phyloP scores from a whole-genome alignment of 768 basidiomycete genomes.

The Hericium erinaceus region DNA sequence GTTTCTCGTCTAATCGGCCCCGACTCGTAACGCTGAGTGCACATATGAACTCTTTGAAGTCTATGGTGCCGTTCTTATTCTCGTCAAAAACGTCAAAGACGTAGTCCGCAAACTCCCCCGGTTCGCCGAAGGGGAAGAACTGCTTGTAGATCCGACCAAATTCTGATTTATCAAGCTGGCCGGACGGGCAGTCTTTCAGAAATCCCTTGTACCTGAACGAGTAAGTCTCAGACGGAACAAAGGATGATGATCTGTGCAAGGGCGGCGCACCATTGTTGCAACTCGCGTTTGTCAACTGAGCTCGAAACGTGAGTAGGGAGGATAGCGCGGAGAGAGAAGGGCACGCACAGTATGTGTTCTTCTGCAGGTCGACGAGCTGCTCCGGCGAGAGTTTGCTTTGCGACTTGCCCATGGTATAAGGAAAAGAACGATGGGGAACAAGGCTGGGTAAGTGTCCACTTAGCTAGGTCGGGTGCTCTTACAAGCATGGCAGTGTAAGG shows the following conservation, averaged over 20 bases:
- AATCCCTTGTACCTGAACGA: conserved; percentile 92
- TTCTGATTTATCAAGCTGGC: conserved; percentile 90
- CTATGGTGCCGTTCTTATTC: conserved; percentile 93
- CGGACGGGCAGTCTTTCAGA: conserved; percentile 96
- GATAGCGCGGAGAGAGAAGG: conserved; percentile 1
- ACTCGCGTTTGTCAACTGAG: conserved; percentile 90
- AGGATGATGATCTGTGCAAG: conserved; percentile 1
- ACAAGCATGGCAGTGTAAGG: neutral
- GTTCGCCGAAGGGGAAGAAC: conserved; percentile 99
- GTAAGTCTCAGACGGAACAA: conserved; percentile 4
- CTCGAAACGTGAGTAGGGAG: conserved; percentile 11
- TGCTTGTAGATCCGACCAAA: conserved; percentile 98
- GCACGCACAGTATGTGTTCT: conserved; percentile 88
- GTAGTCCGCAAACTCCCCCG: conserved; percentile 92
- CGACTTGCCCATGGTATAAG: conserved; percentile 82
- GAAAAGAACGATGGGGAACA: neutral
- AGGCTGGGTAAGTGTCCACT: neutral
- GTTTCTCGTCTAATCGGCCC: conserved; percentile 92
- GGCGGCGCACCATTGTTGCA: conserved; percentile 75
- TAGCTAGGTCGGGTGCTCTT: neutral
- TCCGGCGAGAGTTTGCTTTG: conserved; percentile 93
- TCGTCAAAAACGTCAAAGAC: conserved; percentile 98
- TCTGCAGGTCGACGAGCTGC: conserved; percentile 90
- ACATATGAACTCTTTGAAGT: conserved; percentile 99
- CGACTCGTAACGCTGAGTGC: conserved; percentile 92